Percentiles rank a stretch among this genome's conserved stretches.
phyloP scores from a whole-genome alignment of 495 filamentous ascomycete species.

The Neurospora sp. region DNA sequence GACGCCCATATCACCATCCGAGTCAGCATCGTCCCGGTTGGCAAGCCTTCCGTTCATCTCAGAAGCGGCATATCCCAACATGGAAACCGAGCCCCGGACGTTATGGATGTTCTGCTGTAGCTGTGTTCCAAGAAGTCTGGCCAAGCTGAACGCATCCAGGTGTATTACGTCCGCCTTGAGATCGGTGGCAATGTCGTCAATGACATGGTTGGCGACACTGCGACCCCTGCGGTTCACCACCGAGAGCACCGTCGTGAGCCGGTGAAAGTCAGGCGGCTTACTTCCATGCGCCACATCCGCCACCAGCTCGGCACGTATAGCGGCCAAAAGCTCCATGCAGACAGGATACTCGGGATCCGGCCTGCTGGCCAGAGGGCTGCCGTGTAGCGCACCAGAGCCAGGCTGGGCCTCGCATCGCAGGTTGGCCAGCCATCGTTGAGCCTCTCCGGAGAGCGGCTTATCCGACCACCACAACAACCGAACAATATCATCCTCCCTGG shows the following conservation, averaged over 20 bases:
- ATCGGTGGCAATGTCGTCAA: slow-evolving; percentile 43
- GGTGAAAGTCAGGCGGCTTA: slow-evolving; percentile 14
- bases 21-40: slow-evolving; percentile 5
- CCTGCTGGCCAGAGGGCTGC: slow-evolving; percentile 15
- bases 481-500: background rate
- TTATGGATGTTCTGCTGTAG: slow-evolving; percentile 49
- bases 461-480: slow-evolving; percentile 7
- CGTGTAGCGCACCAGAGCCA: background rate
- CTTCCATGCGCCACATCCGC: slow-evolving; percentile 14
- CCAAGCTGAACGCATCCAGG: slow-evolving; percentile 70
- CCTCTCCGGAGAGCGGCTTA: background rate
- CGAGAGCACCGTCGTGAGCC: slow-evolving; percentile 29
- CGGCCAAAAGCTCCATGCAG: slow-evolving; percentile 25
- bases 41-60: slow-evolving; percentile 29
- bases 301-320: slow-evolving; percentile 24
- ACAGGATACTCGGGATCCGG: slow-evolving; percentile 16
- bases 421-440: slow-evolving; percentile 14
- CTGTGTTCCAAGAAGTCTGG: slow-evolving; percentile 64
- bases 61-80: slow-evolving; percentile 54
- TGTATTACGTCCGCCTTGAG: slow-evolving; percentile 65
- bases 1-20: slow-evolving; percentile 9
- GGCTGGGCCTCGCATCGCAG: slow-evolving; percentile 2
- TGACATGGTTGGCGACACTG: slow-evolving; percentile 18
- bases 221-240: slow-evolving; percentile 25
- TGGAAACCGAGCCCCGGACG: slow-evolving; percentile 34